These are phyloP conservation scores for Asterella californica DNA, from an alignment of 225 moss, liverwort and hornwort genomes.

Conservation along the genomic window DNA sequence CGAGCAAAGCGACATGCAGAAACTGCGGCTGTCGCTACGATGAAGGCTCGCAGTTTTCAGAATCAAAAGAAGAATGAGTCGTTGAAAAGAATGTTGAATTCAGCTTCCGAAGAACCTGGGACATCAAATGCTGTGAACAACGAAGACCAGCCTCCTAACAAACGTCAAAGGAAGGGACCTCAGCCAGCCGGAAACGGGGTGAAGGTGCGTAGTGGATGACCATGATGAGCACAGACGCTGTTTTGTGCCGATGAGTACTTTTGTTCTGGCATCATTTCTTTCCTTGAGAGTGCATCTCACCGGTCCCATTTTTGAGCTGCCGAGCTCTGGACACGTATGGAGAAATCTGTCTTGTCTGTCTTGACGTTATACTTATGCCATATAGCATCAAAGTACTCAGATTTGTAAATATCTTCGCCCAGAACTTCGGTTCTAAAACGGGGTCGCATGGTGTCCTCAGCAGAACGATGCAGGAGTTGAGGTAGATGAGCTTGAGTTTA, in stretches of 20 bases:
- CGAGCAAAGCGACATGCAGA: conserved; percentile 92
- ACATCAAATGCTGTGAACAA: conserved; percentile 36
- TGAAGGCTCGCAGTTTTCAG: conserved; percentile 72
- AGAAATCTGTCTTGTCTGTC: not conserved
- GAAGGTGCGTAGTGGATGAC: conserved; percentile 18
- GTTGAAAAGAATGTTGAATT: conserved; percentile 60
- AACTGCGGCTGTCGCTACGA: conserved; percentile 73
- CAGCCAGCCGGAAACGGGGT: not conserved
- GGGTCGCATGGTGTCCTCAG: too few relatives aligned
- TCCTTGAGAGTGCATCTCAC: too few relatives aligned
- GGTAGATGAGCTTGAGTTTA: conserved; percentile 64
- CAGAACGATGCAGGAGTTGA: conserved; percentile 45
- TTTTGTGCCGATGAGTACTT: not conserved
- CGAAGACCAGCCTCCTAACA: conserved; percentile 21
- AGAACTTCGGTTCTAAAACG: too few relatives aligned
- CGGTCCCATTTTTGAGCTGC: too few relatives aligned
- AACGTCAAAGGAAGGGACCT: conserved; percentile 32
- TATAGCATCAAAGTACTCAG: too few relatives aligned
- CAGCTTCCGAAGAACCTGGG: conserved; percentile 31
- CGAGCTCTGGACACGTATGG: not conserved
- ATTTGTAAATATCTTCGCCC: too few relatives aligned
- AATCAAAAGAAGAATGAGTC: conserved; percentile 83
- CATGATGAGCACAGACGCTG: not conserved
- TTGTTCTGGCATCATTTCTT: not conserved
- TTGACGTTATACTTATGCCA: not conserved